These are phyloP conservation scores for Hemileccinum impolitum DNA, from an alignment of 768 basidiomycete species.

Conservation along the genomic window DNA sequence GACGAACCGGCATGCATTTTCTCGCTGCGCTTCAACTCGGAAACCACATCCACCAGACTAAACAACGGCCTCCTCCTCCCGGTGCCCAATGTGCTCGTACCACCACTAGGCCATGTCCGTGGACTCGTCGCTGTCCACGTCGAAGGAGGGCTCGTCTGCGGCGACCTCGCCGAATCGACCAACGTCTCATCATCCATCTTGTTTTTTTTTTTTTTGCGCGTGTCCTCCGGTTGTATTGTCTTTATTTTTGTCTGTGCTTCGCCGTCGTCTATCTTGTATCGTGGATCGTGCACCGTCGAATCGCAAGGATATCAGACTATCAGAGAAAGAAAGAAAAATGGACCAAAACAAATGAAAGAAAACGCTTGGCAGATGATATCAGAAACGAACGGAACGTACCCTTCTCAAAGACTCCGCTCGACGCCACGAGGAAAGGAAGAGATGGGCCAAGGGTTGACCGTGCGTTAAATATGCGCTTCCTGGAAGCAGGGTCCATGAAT, in stretches of 20 bases:
- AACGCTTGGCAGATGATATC: constrained; percentile 5
- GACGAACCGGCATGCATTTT: constrained; percentile 31
- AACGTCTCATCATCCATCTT: constrained; percentile 29
- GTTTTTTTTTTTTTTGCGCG: not conserved
- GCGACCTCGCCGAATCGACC: constrained; percentile 19
- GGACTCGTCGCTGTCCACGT: constrained; percentile 16
- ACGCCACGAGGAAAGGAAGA: constrained; percentile 11
- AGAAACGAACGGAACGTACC: not conserved
- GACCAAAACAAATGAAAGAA: not conserved
- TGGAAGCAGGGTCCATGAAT: constrained; percentile 9
- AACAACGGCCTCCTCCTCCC: constrained; percentile 36
- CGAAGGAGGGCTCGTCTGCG: constrained; percentile 19
- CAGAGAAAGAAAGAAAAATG: not conserved
- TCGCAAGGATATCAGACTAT: not conserved
- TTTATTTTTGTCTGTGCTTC: not conserved
- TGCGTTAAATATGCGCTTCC: constrained; percentile 12
- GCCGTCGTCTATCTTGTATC: too few species aligned
- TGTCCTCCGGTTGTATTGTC: not conserved
- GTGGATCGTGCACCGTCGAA: not conserved
- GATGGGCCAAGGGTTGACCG: not conserved
- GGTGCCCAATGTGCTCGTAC: constrained; percentile 1
- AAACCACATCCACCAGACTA: constrained; percentile 42
- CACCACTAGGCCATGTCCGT: constrained; percentile 4
- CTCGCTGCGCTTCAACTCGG: constrained; percentile 40
- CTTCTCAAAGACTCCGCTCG: not conserved